Base-by-base conservation (phyloP, 441 rosid species). In the Theobroma grandiflorum region DNA sequence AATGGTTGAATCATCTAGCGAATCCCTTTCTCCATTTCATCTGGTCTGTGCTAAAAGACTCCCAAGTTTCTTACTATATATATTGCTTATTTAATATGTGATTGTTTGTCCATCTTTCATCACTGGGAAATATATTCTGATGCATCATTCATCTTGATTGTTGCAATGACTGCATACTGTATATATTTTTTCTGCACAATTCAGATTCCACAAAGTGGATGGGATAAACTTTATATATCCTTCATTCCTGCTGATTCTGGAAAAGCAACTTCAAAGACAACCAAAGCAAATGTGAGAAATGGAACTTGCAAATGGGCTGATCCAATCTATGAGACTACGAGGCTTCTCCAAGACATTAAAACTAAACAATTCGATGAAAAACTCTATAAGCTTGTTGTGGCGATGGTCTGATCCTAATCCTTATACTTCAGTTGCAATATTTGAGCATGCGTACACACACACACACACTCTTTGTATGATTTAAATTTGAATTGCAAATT, bases 241-340 rank as follows among this genome's bases (percentile, higher is more conserved):
- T 91, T 94, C 81, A 88, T 93, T 82, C 96, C 99, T 53, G 90
- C 95, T 81, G 99, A 94, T 87, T 89, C 99, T 43, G 96, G 93
- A 79, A 97, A 94, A 90, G 91, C 93, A 76, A 90, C 97, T 18
- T 94, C 95, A 38, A 97, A 97, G 90, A 97, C 99, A 59, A 94
- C 96, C 42, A 97, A 97, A 87, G 98, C 98, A 74, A 94, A 87
- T 90, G 99, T 97, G 71, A 93, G 99, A 87, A 97, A 95, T 75
- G 98, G 99, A 84, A 89, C 94, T 61, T 97, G 99, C 90, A 97
- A 97, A 83, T 97, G 99, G 99, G 97, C 85, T 22, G 99, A 97
- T 93, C 99, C 99, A 6, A 94, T 97, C 85, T 97, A 97, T 74
- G 99, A 97, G 87, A 92, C 98, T 59, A 95, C 99, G 14, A 90